A percentile compares a stretch with the other conserved stretches of the same genome.
phyloP scores from a whole-genome alignment of 2,329 filamentous ascomycete species.

The Xylariaceae sp. region DNA sequence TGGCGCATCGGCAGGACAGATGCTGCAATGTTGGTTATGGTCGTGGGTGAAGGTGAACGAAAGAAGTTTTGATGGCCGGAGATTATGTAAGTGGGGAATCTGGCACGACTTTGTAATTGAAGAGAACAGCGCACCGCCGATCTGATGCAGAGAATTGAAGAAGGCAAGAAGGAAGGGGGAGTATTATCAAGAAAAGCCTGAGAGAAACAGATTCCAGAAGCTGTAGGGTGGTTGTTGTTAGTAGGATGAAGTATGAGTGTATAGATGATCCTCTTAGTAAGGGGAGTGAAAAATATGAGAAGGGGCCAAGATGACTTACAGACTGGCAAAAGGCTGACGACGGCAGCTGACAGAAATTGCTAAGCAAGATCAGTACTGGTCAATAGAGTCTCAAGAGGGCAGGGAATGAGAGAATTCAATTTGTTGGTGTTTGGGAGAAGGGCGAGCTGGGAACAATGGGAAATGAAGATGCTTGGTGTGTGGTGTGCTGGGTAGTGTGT shows the following conservation, averaged over 20 bases:
- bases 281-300: constrained; percentile 10
- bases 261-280: constrained; percentile 10
- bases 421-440: too few species aligned
- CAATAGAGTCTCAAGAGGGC: too few species aligned
- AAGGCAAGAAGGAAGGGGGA: constrained; percentile 4
- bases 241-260: constrained; percentile 5
- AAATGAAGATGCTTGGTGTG: too few species aligned
- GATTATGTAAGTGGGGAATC: constrained; percentile 35
- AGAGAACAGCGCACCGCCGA: constrained; percentile 6
- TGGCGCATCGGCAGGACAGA: constrained; percentile 8
- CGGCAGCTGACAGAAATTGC: too few species aligned
- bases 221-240: constrained; percentile 5
- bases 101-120: constrained; percentile 13
- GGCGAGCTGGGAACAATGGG: too few species aligned
- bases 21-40: not conserved
- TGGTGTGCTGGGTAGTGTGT: too few species aligned
- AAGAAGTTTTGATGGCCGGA: constrained; percentile 28
- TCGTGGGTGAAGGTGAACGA: constrained; percentile 7
- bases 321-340: not conserved
- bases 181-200: not conserved
- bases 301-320: constrained; percentile 8
- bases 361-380: too few species aligned
- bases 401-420: too few species aligned
- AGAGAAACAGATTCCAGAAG: too few species aligned
- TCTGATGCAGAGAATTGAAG: too few species aligned